Percentiles rank a stretch among this genome's conserved stretches.
phyloP scores from a whole-genome alignment of 352 stramenopile genomes.

The Globisporangium iwayamae region DNA sequence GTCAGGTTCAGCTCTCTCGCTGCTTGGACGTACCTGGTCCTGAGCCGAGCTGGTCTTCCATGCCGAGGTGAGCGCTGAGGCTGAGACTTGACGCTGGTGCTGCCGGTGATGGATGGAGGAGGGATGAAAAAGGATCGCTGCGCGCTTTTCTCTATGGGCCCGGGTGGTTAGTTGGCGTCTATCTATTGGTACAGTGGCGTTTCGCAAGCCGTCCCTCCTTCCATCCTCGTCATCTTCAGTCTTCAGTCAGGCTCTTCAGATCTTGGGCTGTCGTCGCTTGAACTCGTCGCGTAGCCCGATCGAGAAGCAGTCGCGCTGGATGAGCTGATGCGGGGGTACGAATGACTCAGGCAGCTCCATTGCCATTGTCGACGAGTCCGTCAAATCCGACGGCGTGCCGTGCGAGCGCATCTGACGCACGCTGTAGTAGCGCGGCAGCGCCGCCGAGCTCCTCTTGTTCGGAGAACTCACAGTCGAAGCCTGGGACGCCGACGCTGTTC shows the following conservation, averaged over 20 bases:
- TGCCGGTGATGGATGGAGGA: too few species aligned
- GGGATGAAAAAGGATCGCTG: neutral
- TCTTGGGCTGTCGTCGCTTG: slow-evolving; percentile 46
- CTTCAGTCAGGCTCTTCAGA: slow-evolving; percentile 2
- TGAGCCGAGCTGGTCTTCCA: too few species aligned
- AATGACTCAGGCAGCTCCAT: slow-evolving; percentile 53
- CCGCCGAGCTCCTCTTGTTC: slow-evolving; percentile 4
- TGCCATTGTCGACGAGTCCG: neutral
- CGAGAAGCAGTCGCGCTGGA: slow-evolving; percentile 69
- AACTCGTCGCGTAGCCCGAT: slow-evolving; percentile 65
- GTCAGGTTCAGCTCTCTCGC: too few species aligned
- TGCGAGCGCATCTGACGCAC: slow-evolving; percentile 25
- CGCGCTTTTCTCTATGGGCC: neutral
- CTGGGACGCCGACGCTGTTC: slow-evolving; percentile 17
- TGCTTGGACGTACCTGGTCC: too few species aligned
- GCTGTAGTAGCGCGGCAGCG: slow-evolving; percentile 16
- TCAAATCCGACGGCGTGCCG: slow-evolving; percentile 13
- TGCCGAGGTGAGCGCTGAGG: too few species aligned
- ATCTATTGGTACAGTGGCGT: slow-evolving; percentile 1
- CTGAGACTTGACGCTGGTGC: neutral
- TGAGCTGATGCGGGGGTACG: slow-evolving; percentile 68
- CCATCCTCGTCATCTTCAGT: neutral
- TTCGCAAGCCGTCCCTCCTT: neutral
- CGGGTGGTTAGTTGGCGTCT: neutral
- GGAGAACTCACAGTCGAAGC: slow-evolving; percentile 5